A percentile compares a stretch with the other conserved stretches of the same genome.
Conservation (phyloP, 2,329 filamentous ascomycete species). For the Colletotrichum endophyticum region DNA sequence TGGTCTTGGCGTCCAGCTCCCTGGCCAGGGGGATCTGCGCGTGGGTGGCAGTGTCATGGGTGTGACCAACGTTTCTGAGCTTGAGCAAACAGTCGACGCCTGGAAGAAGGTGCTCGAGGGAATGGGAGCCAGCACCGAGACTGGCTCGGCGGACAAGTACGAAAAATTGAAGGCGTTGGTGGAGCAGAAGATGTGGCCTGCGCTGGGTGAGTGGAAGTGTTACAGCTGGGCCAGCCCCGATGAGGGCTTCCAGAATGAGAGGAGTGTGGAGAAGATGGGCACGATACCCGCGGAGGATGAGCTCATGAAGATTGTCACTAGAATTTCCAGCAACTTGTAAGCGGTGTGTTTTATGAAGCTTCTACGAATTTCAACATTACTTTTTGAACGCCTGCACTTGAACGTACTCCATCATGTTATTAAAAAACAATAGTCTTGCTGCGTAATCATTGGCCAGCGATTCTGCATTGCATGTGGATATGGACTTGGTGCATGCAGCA, state of each 20-base stretch:
- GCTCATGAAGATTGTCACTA: conserved; percentile 6
- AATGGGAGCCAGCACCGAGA: conserved; percentile 36
- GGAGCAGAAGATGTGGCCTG: conserved; percentile 53
- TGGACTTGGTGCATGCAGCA: too few species aligned
- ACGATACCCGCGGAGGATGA: conserved; percentile 1
- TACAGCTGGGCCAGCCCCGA: conserved; percentile 68
- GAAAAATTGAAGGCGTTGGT: conserved; percentile 38
- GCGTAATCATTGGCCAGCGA: background rate
- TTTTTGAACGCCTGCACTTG: rapidly evolving
- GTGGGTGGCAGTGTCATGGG: conserved; percentile 70
- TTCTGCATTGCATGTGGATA: too few species aligned
- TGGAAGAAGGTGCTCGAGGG: conserved; percentile 60
- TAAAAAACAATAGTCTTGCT: rapidly evolving
- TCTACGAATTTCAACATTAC: background rate
- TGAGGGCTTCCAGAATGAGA: conserved; percentile 44
- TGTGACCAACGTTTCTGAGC: conserved; percentile 65
- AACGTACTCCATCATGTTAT: rapidly evolving
- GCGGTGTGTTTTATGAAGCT: background rate
- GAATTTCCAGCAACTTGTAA: background rate
- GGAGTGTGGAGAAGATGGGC: conserved; percentile 20
- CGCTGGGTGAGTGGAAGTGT: conserved; percentile 67
- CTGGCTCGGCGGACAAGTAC: conserved; percentile 27
- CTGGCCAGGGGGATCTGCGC: conserved; percentile 23
- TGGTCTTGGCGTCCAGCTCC: conserved; percentile 34
- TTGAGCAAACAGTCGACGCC: conserved; percentile 65